Base-by-base conservation (phyloP, 2,329 filamentous ascomycete species). In the Curvularia spicifera region DNA sequence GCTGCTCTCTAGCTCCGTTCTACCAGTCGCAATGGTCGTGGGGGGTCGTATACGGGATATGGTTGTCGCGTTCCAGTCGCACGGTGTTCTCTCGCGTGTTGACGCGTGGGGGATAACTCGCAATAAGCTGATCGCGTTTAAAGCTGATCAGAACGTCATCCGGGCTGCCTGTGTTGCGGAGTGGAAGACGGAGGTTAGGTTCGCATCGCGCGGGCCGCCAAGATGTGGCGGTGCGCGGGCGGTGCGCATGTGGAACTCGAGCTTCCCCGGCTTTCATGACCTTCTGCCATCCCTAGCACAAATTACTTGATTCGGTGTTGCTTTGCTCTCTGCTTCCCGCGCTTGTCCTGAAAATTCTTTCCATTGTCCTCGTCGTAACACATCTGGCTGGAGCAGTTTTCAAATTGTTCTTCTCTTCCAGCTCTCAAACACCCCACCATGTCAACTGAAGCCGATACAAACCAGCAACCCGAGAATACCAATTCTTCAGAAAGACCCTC, bases 171-270 rank as follows among this genome's bases (percentile, higher is more conserved):
- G 60, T 56, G 60, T 56, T 63, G 68, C 63, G 67, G 63, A 70
- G 60, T 46, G 61, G 39, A 64, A 54, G 51, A 57, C 64, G 65
- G 67, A 68, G 54, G 66, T 67, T 66, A 69, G 60, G 62, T 67
- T 60, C 55, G 51, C 35, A 53, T 52, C 53, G 60, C 55, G 62
- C 66, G 60, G 60, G 57, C 39, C 61, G 64, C 65, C 63, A 67
- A 66, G 63, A 51, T 44, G 53, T 52, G 54, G 54, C 58, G 55
- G 57, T 53, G 53, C 58, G 44, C 37, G 8, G 46, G 29, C 44
- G 45, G 33, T 26, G 40, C 43, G 24, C 43, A 33, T 35, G 42
- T 45, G 40, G 43, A 35, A 48, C 56, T 43, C 45, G 31, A 54
- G 46, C 52, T 50, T 53, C 39, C 51, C 51, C 51, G 31, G 22